Evolutionary conservation across 1,284 basidiomycete genomes (phyloP).

Genomic region (Leccinum variabile): DNA sequence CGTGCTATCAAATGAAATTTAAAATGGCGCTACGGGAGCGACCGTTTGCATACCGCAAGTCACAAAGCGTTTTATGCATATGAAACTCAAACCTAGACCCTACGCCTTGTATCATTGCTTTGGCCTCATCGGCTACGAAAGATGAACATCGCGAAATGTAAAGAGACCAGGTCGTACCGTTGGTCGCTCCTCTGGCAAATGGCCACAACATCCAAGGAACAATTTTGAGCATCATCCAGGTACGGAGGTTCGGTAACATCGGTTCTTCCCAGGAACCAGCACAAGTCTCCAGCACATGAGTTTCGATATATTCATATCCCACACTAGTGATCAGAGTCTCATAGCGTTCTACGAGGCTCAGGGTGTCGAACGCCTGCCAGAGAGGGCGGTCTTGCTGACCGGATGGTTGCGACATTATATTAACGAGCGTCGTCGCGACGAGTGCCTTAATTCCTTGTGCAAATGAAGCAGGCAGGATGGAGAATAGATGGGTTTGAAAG

Average conservation of each 20-base stretch:
- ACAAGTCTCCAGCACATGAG: slow-evolving; percentile 66
- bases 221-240: slow-evolving; percentile 77
- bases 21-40: background rate
- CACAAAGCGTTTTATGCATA: slow-evolving; percentile 84
- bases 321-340: slow-evolving; percentile 82
- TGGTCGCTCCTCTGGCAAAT: slow-evolving; percentile 66
- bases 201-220: slow-evolving; percentile 83
- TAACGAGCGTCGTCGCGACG: slow-evolving; percentile 55
- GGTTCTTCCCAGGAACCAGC: slow-evolving; percentile 67
- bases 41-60: slow-evolving; percentile 65
- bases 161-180: slow-evolving; percentile 41
- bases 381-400: slow-evolving; percentile 39
- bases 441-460: slow-evolving; percentile 63
- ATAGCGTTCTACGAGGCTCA: slow-evolving; percentile 83
- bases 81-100: slow-evolving; percentile 89
- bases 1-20: slow-evolving; percentile 51
- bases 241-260: slow-evolving; percentile 59
- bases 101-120: slow-evolving; percentile 73
- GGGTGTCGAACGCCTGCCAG: slow-evolving; percentile 67
- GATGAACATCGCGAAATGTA: slow-evolving; percentile 23
- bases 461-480: slow-evolving; percentile 64
- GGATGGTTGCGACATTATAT: slow-evolving; percentile 32
- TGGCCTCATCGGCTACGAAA: slow-evolving; percentile 63
- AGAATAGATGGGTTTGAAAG: slow-evolving; percentile 72
- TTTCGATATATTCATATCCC: slow-evolving; percentile 83